Evolutionary conservation across 768 basidiomycete species (phyloP).

Genomic region (Coprinopsis cinerea): DNA sequence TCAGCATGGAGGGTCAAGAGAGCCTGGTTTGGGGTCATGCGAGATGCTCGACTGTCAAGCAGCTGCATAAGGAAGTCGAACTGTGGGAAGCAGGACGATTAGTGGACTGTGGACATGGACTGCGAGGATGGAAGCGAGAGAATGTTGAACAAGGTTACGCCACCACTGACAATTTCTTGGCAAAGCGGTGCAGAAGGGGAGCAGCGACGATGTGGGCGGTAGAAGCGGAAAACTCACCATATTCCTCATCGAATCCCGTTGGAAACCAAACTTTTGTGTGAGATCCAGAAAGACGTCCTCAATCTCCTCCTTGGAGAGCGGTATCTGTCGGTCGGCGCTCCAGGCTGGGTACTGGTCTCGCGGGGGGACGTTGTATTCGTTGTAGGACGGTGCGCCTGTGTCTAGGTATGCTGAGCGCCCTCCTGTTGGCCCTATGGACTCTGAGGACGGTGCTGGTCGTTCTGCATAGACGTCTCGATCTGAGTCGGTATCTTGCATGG

Average conservation of each 20-base stretch:
- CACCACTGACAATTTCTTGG: not conserved
- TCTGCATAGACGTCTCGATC: conserved; percentile 70
- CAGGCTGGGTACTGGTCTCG: conserved; percentile 93
- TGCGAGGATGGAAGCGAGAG: not conserved
- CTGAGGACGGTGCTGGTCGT: conserved; percentile 67
- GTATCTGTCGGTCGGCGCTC: conserved; percentile 87
- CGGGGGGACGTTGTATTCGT: conserved; percentile 51
- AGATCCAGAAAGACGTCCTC: conserved; percentile 98
- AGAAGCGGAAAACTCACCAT: conserved; percentile 50
- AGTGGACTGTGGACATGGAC: conserved; percentile 9
- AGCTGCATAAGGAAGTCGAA: conserved; percentile 99
- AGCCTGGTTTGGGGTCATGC: conserved; percentile 96
- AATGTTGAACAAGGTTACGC: not conserved
- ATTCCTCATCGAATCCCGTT: conserved; percentile 91
- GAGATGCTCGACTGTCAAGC: conserved; percentile 91
- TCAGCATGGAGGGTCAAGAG: conserved; percentile 94
- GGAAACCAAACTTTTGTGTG: conserved; percentile 98
- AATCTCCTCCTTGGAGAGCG: conserved; percentile 98
- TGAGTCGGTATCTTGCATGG: conserved; percentile 79
- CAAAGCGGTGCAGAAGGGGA: not conserved
- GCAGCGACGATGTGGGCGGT: not conserved
- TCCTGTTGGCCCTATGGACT: conserved; percentile 55
- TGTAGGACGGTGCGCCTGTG: conserved; percentile 70
- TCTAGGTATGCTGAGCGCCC: conserved; percentile 56
- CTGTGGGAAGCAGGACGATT: conserved; percentile 30